Base-by-base conservation (phyloP, 495 filamentous ascomycete species). In the Peziza echinospora region DNA sequence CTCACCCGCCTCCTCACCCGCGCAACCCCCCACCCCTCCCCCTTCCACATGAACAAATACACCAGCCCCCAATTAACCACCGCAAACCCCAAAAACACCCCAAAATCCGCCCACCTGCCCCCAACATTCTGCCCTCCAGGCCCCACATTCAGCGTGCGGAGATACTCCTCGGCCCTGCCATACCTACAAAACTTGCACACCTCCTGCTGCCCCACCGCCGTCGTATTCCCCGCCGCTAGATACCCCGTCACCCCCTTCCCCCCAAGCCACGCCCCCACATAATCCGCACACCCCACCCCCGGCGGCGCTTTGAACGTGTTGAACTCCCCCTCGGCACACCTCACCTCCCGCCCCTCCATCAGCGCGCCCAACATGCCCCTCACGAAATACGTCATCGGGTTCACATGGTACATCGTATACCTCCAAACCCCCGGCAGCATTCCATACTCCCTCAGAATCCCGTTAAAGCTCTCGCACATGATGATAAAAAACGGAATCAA, bases 31-130 rank as follows among this genome's bases (percentile, higher is more conserved):
- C 21, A 16, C 25, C 30, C 25, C 44, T 3, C n/a, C 25, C 25
- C 67, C 1, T 78, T 79, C 59, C 81, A 89, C 45, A 87, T 72
- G 50, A 91, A 83, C 65, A 91, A 86, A 61, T 85, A 87, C 0
- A 91, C 78, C 41, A 87, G 66, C 30, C 64, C 56, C 76, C 78
- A 87, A 55, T 87, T 87, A 45, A 71, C 75, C 19, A 85, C 67
- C 24, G 77, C 77, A 61, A 85, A 86, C 1, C 70, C 73, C 26
- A 82, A 45, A 65, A 85, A 85, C 47, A 87, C 79, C 2, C 80
- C 83, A 55, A 84, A 81, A 56, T 84, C 71, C 40, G 70, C 57
- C 80, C 80, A 84, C 65, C 80, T 79, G 3, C 6, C 6, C 13
- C 6, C 6, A 2, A 11, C 30, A 37, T 37, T 6, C n/a, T n/a